phyloP scores from a whole-genome alignment of 2,329 filamentous ascomycete genomes.

The Colletotrichum sp. region DNA sequence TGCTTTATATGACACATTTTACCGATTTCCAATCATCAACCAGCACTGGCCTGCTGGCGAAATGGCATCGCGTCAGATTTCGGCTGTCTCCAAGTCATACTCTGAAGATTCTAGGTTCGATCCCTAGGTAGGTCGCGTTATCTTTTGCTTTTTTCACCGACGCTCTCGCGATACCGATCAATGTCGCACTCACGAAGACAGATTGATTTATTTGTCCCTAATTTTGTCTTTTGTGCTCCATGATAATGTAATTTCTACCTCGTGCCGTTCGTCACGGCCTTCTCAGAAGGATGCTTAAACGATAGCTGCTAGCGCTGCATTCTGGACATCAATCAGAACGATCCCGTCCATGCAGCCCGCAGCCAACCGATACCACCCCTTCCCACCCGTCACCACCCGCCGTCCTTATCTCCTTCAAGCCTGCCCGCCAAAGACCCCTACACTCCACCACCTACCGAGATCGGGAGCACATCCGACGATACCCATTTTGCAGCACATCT shows the following conservation, averaged over 20 bases:
- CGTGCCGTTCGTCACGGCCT: not conserved
- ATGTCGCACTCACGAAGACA: too few relatives aligned
- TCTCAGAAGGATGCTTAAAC: not conserved
- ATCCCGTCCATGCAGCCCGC: not conserved
- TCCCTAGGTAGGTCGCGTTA: slow-evolving; percentile 9
- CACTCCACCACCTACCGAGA: not conserved
- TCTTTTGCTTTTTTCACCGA: not conserved
- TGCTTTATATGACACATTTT: not conserved
- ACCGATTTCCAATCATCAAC: fast-evolving
- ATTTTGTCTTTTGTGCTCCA: not conserved
- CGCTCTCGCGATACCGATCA: fast-evolving
- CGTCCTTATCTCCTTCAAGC: not conserved
- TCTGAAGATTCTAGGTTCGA: slow-evolving; percentile 22
- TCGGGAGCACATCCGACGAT: slow-evolving; percentile 18
- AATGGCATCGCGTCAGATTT: slow-evolving; percentile 23
- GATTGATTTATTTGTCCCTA: fast-evolving
- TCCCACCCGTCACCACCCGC: not conserved
- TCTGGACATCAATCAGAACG: not conserved
- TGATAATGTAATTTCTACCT: not conserved
- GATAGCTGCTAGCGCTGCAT: not conserved
- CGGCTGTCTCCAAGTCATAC: slow-evolving; percentile 2
- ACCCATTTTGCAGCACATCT: slow-evolving; percentile 6
- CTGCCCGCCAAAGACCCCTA: not conserved
- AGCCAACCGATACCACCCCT: not conserved
- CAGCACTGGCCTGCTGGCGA: slow-evolving; percentile 16